Evolutionary conservation across 345 rosid species (phyloP).

Genomic region (Sisymbrium altissimum): DNA sequence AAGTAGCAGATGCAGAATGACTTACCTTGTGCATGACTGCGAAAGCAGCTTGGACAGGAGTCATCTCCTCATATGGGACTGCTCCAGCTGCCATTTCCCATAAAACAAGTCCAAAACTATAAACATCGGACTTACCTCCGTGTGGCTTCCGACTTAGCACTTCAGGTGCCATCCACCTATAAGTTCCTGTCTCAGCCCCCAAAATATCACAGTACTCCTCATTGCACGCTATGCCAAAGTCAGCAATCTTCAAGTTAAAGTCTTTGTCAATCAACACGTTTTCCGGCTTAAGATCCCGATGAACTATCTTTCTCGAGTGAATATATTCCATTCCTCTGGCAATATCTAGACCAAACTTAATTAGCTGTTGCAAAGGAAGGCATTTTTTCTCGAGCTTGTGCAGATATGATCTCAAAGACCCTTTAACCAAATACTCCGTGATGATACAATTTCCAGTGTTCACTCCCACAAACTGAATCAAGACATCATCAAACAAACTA

Average conservation of each 20-base stretch:
- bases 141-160: constrained; percentile 61
- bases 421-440: constrained; percentile 46
- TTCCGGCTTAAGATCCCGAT: constrained; percentile 88
- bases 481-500: constrained; percentile 8
- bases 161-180: constrained; percentile 97
- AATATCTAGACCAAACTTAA: constrained; percentile 59
- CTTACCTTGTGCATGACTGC: constrained; percentile 75
- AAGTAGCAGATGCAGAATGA: not conserved
- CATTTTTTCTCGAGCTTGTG: constrained; percentile 62
- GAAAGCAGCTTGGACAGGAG: constrained; percentile 79
- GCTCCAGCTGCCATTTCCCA: constrained; percentile 92
- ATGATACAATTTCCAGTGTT: constrained; percentile 52
- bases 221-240: constrained; percentile 89
- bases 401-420: constrained; percentile 70
- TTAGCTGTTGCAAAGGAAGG: constrained; percentile 51
- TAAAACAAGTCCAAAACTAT: constrained; percentile 74
- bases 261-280: constrained; percentile 62
- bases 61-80: constrained; percentile 72
- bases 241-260: constrained; percentile 69
- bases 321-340: constrained; percentile 85
- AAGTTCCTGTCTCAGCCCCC: constrained; percentile 75
- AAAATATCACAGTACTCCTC: constrained; percentile 55
- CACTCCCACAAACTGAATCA: constrained; percentile 54
- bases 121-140: constrained; percentile 67
- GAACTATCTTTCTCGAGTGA: constrained; percentile 74